A percentile compares a stretch with the other conserved stretches of the same genome.
phyloP scores from a whole-genome alignment of 2,329 filamentous ascomycete species.

The Pezizomycotina sp. region DNA sequence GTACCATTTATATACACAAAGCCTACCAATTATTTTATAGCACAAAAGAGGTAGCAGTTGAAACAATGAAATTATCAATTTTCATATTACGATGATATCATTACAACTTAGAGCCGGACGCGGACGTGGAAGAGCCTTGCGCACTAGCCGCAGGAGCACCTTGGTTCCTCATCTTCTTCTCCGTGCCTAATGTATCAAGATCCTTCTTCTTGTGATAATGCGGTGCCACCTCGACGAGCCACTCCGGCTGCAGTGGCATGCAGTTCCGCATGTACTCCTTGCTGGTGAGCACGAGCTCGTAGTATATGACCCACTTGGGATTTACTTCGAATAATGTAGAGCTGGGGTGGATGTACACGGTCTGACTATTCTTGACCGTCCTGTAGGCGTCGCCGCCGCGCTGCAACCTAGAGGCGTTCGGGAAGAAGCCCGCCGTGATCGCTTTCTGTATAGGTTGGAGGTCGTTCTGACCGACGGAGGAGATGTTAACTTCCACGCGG shows the following conservation, averaged over 20 bases:
- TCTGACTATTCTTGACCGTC: conserved; percentile 77
- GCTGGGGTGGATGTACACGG: conserved; percentile 81
- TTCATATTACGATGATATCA: no score
- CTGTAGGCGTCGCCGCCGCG: conserved; percentile 74
- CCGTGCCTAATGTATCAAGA: conserved; percentile 58
- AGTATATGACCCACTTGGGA: conserved; percentile 78
- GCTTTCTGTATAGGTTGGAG: conserved; percentile 68
- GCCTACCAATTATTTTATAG: no score
- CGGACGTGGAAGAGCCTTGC: no score
- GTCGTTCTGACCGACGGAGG: conserved; percentile 50
- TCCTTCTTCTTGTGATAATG: conserved; percentile 92
- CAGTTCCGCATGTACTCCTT: conserved; percentile 89
- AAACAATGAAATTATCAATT: no score
- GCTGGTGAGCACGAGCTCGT: conserved; percentile 62
- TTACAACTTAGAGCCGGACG: no score
- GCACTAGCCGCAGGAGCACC: conserved; percentile 31
- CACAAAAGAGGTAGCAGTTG: no score
- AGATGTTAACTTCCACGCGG: conserved; percentile 62
- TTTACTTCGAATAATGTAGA: conserved; percentile 63
- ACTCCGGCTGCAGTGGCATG: conserved; percentile 67
- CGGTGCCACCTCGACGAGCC: conserved; percentile 77
- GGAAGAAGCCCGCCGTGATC: conserved; percentile 83
- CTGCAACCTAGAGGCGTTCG: conserved; percentile 72
- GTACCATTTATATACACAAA: no score
- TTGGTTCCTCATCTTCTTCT: conserved; percentile 56